Evolutionary conservation across 805 yeast genomes (phyloP), one percentile per base, ranked within the genome.

Genomic region (Teunomyces cretensis): DNA sequence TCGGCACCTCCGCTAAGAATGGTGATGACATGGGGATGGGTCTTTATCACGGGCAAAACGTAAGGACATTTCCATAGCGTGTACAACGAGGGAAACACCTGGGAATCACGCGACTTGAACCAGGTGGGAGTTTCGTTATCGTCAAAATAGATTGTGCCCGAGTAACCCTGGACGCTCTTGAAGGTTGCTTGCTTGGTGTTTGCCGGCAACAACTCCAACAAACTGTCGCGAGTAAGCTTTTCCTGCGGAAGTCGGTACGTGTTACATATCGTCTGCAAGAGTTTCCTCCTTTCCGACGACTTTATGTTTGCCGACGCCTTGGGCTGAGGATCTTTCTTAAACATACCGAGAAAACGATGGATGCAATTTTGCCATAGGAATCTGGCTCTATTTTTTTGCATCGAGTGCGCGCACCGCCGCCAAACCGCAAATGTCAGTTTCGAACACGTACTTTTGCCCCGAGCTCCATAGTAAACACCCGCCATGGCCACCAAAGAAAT

Each of bases 301-400:
- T 89, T 90, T 47, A 94, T 72, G 54, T 88, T 88, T 15, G 96
- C 78, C 42, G 81, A 71, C 3, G 95, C 83, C 65, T 90, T 91
- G 46, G 84, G 70, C 57, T 77, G 70, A 8, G 60, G 58, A 15
- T 55, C 49, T 37, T 59, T 61, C 38, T 52, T 57, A 43, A 61
- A 61, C 65, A 61, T 61, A 30, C 19, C 6, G 15, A n/a, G 22
- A 11, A 15, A 19, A 11, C 11, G 22, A 26, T 33, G 12, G 41
- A 15, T 38, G 32, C 32, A 15, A 27, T n/a, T 26, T 38, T 11
- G 32, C 24, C 19, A 15, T 27, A 6, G 4, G 13, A 22, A 6
- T 9, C 3, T 12, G 24, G 12, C 6, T 14, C 7, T n/a, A n/a
- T 33, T 33, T 33, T 33, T n/a, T 16, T 33, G 24, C 17, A n/a